These are phyloP conservation scores for Cyberlindnera nakhonratchasimensis DNA, from an alignment of 805 yeast species.

Conservation along the genomic window DNA sequence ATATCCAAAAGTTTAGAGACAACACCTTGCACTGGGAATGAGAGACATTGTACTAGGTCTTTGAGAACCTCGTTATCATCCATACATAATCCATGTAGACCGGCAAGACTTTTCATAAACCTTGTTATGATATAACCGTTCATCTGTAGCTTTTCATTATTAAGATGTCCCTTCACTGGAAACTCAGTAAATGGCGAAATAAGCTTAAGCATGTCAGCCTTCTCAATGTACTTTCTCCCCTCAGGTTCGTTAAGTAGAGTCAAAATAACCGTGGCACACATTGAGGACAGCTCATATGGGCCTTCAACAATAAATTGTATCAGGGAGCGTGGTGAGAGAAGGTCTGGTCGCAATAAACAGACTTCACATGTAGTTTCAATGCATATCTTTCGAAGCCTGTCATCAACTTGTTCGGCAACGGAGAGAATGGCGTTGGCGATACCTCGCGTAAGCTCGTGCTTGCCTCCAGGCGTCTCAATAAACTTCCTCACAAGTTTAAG, in stretches of 20 bases:
- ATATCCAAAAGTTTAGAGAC: constrained; percentile 68
- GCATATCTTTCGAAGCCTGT: constrained; percentile 46
- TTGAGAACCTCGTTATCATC: constrained; percentile 52
- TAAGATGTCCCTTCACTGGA: constrained; percentile 44
- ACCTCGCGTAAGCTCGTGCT: constrained; percentile 52
- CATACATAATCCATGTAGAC: constrained; percentile 61
- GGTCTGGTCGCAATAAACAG: constrained; percentile 40
- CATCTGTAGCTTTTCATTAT: constrained; percentile 54
- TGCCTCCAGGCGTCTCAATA: constrained; percentile 52
- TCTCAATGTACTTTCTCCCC: constrained; percentile 49
- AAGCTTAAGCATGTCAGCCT: constrained; percentile 58
- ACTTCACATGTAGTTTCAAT: constrained; percentile 54
- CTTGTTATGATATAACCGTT: constrained; percentile 56
- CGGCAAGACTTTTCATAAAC: constrained; percentile 71
- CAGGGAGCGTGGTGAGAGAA: constrained; percentile 39
- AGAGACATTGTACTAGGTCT: constrained; percentile 58
- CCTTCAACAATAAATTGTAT: constrained; percentile 51
- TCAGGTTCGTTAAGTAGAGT: constrained; percentile 56
- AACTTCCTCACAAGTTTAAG: constrained; percentile 65
- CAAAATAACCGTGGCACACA: constrained; percentile 45
- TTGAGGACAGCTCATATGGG: constrained; percentile 42
- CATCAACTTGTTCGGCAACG: constrained; percentile 52
- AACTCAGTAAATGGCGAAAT: constrained; percentile 70
- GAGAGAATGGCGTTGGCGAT: constrained; percentile 65
- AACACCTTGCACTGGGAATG: constrained; percentile 51